Percentiles rank a stretch among this genome's conserved stretches.
Conservation (phyloP, 805 yeast genomes). For the Candida khao-thaluensis region DNA sequence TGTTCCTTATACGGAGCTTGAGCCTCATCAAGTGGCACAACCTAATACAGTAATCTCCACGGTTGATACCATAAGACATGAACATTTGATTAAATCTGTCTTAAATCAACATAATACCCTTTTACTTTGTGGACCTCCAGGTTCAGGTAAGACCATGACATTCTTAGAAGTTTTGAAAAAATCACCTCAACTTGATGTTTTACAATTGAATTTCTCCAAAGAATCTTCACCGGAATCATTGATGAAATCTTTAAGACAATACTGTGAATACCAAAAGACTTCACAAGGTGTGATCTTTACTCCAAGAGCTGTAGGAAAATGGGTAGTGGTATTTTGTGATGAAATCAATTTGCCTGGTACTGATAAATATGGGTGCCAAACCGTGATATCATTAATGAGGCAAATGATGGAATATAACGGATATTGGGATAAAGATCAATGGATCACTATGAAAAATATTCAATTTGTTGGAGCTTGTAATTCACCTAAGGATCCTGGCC, state of each 20-base stretch:
- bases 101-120: conserved; percentile 58
- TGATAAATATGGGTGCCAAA: conserved; percentile 74
- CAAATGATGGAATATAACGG: conserved; percentile 73
- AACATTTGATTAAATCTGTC: conserved; percentile 54
- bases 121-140: conserved; percentile 93
- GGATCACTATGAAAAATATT: conserved; percentile 65
- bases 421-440: conserved; percentile 66
- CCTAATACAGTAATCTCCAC: conserved; percentile 77
- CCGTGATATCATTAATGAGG: conserved; percentile 67
- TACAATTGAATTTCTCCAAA: conserved; percentile 78
- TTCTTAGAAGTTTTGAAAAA: conserved; percentile 64
- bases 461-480: conserved; percentile 96
- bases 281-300: conserved; percentile 51
- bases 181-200: conserved; percentile 56
- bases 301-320: conserved; percentile 61
- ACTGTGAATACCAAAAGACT: conserved; percentile 59
- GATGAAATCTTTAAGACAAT: conserved; percentile 65
- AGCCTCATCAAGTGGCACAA: conserved; percentile 55
- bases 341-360: conserved; percentile 79
- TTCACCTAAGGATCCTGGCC: conserved; percentile 79
- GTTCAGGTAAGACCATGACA: conserved; percentile 95
- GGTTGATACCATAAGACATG: conserved; percentile 70
- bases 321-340: conserved; percentile 86
- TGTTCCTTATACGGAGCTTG: conserved; percentile 48
- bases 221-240: conserved; percentile 66